Evolutionary conservation across 1,284 basidiomycete genomes (phyloP).

Genomic region (Fomitopsis betulina): DNA sequence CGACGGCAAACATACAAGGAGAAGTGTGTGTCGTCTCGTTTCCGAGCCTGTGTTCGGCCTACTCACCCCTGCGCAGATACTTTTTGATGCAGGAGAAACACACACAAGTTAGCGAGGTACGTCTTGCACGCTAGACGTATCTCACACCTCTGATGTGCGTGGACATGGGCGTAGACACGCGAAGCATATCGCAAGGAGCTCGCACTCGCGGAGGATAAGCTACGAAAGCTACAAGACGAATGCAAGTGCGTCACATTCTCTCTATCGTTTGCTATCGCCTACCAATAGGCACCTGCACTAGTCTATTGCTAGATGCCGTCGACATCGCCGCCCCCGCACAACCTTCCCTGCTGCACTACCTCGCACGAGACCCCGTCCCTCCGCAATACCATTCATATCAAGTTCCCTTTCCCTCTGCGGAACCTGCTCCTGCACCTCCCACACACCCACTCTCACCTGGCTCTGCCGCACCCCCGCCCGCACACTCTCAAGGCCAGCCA

Average conservation of each 20-base stretch:
- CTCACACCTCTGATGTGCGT: neutral
- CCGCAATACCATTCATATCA: slow-evolving; percentile 23
- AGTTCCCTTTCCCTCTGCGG: slow-evolving; percentile 14
- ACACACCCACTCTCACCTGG: slow-evolving; percentile 8
- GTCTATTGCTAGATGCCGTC: slow-evolving; percentile 28
- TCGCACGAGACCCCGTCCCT: slow-evolving; percentile 26
- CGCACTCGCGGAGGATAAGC: slow-evolving; percentile 41
- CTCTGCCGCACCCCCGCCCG: neutral
- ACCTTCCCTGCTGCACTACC: slow-evolving; percentile 25
- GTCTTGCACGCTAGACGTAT: slow-evolving; percentile 1
- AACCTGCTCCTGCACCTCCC: slow-evolving; percentile 3
- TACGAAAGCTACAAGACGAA: slow-evolving; percentile 52
- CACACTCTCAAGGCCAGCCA: neutral
- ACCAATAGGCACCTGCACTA: neutral
- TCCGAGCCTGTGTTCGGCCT: neutral
- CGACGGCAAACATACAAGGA: slow-evolving; percentile 20
- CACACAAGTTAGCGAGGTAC: slow-evolving; percentile 38
- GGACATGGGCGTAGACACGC: slow-evolving; percentile 31
- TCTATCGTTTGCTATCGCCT: neutral
- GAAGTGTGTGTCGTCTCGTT: slow-evolving; percentile 16
- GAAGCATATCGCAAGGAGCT: slow-evolving; percentile 41
- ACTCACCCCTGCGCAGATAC: slow-evolving; percentile 32
- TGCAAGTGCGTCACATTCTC: slow-evolving; percentile 41
- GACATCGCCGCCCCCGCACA: slow-evolving; percentile 29
- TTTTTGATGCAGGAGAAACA: slow-evolving; percentile 49